A percentile compares a stretch with the other conserved stretches of the same genome.
Conservation (phyloP, 192 early-diverging fungal species). For the Chytriomyces sp. region DNA sequence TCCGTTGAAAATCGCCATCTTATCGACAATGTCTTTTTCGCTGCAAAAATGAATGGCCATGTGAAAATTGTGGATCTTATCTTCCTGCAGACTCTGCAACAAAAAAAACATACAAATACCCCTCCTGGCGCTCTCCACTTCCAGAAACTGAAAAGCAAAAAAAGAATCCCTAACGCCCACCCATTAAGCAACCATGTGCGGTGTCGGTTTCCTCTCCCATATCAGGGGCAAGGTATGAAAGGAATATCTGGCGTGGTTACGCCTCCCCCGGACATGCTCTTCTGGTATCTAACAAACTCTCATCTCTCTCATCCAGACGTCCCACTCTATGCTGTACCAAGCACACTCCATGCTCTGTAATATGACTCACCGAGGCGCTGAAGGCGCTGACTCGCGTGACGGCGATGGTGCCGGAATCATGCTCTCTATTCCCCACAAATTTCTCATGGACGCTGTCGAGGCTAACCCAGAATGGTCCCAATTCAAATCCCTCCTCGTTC, state of each 20-base stretch:
- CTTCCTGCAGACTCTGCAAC: too few species aligned
- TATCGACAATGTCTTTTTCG: too few species aligned
- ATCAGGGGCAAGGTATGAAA: constrained; percentile 74
- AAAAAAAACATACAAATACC: too few species aligned
- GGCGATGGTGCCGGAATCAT: constrained; percentile 99
- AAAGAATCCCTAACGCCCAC: constrained; percentile 6
- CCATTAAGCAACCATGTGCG: constrained; percentile 81
- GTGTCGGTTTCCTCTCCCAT: constrained; percentile 96
- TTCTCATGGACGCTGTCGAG: constrained; percentile 58
- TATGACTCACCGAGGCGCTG: constrained; percentile 98
- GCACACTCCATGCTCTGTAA: constrained; percentile 93
- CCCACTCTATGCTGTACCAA: constrained; percentile 88
- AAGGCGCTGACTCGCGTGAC: constrained; percentile 90
- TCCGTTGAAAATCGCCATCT: too few species aligned
- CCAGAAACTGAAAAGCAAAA: not conserved
- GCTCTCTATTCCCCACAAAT: constrained; percentile 90
- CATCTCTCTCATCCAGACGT: constrained; percentile 42
- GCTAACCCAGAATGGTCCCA: constrained; percentile 63
- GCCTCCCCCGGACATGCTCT: not conserved
- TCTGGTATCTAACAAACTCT: not conserved
- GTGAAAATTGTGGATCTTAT: too few species aligned
- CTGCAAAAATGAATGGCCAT: too few species aligned
- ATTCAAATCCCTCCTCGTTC: constrained; percentile 69
- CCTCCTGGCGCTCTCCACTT: not conserved
- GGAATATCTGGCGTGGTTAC: not conserved